Base-by-base conservation (phyloP, 2,329 filamentous ascomycete species). In the Epicoccum nigrum region DNA sequence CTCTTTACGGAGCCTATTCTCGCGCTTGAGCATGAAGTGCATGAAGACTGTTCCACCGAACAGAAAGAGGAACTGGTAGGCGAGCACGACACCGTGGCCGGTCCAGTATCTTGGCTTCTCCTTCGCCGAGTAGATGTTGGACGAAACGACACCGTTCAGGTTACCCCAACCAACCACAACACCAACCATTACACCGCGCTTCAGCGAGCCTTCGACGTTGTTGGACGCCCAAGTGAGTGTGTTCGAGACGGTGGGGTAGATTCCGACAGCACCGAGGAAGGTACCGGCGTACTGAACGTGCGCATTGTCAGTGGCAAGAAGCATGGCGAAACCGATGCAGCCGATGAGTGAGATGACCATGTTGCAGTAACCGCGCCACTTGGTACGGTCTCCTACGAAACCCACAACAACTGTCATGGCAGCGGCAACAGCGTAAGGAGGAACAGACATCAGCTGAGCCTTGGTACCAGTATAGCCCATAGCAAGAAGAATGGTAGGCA, bases 91-190 rank as follows among this genome's bases (percentile, higher is more conserved):
- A 7, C 82, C 86, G 63, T 97, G 92, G 2, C 92, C 92, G 4
- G 85, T 81, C 40, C 81, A 82, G 76, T 86, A 96, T 19, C 81
- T 80, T 1, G 87, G 90, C 55, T 60, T 83, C 68, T 84, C 78
- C 58, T 81, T 76, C 66, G 69, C 62, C 11, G 76, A 76, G 67
- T 90, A 96, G 64, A 96, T 90, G 73, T 96, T 96, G 63, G 84
- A 87, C 60, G 83, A 86, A 15, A 96, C 88, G 37, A 96, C 84
- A 46, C 92, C 92, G 72, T 95, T 96, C 53, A 97, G 79, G 70
- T 97, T 96, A 40, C 92, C 92, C 89, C 90, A 96, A 30, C 75
- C 92, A 54, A 97, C 94, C 49, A 96, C 88, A 51, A 96, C 85
- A 2, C 92, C 92, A 2, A 97, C 77, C 1, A 90, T 90, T 34